Percentiles rank a stretch among this genome's conserved stretches.
phyloP scores from a whole-genome alignment of 768 basidiomycete species.

The Psilocybe cyanescens region DNA sequence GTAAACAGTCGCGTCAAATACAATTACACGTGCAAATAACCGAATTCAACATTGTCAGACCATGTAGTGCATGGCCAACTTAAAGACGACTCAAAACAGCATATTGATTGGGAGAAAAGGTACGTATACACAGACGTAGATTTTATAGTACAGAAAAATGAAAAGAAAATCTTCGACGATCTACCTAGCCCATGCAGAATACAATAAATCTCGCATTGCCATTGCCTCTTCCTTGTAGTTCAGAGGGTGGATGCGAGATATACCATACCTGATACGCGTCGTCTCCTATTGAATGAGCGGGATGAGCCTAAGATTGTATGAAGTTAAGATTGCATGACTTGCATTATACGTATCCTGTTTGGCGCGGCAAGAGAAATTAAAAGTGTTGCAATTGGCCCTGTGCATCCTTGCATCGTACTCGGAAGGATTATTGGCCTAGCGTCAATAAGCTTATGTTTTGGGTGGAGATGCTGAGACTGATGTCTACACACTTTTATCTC shows the following conservation, averaged over 20 bases:
- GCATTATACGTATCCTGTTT: conserved; percentile 89
- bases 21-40: conserved; percentile 23
- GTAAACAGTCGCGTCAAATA: conserved; percentile 19
- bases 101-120: neutral
- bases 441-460: neutral
- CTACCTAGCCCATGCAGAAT: conserved; percentile 59
- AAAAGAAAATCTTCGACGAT: neutral
- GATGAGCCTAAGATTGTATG: neutral
- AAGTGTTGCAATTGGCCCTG: conserved; percentile 68
- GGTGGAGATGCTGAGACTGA: neutral
- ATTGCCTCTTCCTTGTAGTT: conserved; percentile 74
- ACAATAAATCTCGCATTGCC: conserved; percentile 60
- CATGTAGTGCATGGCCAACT: neutral
- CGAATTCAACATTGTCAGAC: conserved; percentile 9
- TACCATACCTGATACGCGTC: conserved; percentile 81
- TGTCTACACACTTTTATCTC: conserved; percentile 61
- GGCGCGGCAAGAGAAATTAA: conserved; percentile 85
- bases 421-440: conserved; percentile 18
- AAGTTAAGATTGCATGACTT: conserved; percentile 26
- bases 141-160: conserved; percentile 4
- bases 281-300: conserved; percentile 56
- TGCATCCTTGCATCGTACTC: conserved; percentile 64
- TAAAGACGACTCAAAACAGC: neutral
- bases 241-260: conserved; percentile 64
- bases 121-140: neutral